Base-by-base conservation (phyloP, 1,139 yeast genomes). In the Taiozyma sp. region DNA sequence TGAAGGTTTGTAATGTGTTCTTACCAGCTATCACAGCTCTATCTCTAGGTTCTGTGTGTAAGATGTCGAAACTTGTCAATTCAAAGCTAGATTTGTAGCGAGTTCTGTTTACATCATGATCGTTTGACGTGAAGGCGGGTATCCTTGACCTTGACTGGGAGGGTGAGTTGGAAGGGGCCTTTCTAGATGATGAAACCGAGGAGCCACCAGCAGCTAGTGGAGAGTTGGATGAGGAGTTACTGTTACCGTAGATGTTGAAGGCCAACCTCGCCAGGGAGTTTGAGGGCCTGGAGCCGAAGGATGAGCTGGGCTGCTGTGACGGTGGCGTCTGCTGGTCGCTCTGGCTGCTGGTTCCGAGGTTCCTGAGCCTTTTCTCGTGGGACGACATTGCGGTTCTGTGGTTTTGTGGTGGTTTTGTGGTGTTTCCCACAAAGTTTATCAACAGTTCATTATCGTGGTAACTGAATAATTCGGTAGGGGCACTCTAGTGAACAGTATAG, bases 1-100 rank as follows among this genome's bases (percentile, higher is more conserved):
- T 73, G 45, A 82, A 63, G 8, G 82, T 58, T 57, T 79, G 81
- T 47, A 83, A 67, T 54, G 76, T 72, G 58, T 81, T 81, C 56
- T 82, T 78, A 1, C 88, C 87, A 2, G 87, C 87, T 10, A 82
- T 67, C 0, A 80, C 80, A 22, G 80, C 77, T 53, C 77, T 72
- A 54, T 77, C 73, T 24, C 65, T 68, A 14, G 72, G 67, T 47
- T 66, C 73, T 53, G 67, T 68, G 46, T 61, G 56, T 30, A 62
- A 24, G 27, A 52, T 51, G n/a, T 56, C 48, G 39, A 62, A 52
- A 9, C 62, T 56, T 1, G 55, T 54, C 30, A 62, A 44, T 42
- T 62, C 65, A 19, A 54, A 58, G 1, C 53, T 46, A 3, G 57
- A 48, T 41, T 53, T 62, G 49, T 53, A 61, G 13, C 52, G 49